These are phyloP conservation scores for Colletotrichum karsti DNA, from an alignment of 2,329 filamentous ascomycete species.

Conservation along the genomic window DNA sequence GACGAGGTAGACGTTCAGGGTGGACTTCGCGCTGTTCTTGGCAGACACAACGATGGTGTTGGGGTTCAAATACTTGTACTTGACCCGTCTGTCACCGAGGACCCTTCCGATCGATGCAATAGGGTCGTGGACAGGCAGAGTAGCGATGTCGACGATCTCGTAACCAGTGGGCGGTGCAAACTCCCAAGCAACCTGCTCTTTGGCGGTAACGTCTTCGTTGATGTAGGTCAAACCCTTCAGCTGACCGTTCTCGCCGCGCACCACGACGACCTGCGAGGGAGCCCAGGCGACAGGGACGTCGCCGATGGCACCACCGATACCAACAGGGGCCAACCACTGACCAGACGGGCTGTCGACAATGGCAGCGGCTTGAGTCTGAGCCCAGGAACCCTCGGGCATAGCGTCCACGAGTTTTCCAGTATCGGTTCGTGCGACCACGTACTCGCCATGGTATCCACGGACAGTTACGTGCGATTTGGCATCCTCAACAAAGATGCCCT, in stretches of 20 bases:
- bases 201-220: conserved; percentile 47
- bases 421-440: conserved; percentile 62
- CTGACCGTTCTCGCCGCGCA: conserved; percentile 55
- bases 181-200: conserved; percentile 71
- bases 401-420: conserved; percentile 61
- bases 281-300: conserved; percentile 54
- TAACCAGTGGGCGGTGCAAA: conserved; percentile 74
- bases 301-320: conserved; percentile 56
- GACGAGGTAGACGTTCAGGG: conserved; percentile 79
- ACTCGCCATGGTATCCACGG: conserved; percentile 68
- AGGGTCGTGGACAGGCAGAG: conserved; percentile 79
- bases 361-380: conserved; percentile 50
- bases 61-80: conserved; percentile 96
- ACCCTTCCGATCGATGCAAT: conserved; percentile 96
- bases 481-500: conserved; percentile 71
- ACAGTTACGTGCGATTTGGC: conserved; percentile 64
- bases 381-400: conserved; percentile 47
- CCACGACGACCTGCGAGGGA: conserved; percentile 63
- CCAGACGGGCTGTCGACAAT: conserved; percentile 61
- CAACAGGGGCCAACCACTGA: conserved; percentile 63
- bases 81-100: conserved; percentile 87
- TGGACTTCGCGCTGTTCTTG: conserved; percentile 63
- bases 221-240: conserved; percentile 66
- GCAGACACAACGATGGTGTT: conserved; percentile 83
- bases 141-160: conserved; percentile 73